Percentiles rank a stretch among this genome's conserved stretches.
These are phyloP conservation scores for Arthrobotrys sinensis DNA, from an alignment of 2,329 filamentous ascomycete genomes.

Conservation along the genomic window DNA sequence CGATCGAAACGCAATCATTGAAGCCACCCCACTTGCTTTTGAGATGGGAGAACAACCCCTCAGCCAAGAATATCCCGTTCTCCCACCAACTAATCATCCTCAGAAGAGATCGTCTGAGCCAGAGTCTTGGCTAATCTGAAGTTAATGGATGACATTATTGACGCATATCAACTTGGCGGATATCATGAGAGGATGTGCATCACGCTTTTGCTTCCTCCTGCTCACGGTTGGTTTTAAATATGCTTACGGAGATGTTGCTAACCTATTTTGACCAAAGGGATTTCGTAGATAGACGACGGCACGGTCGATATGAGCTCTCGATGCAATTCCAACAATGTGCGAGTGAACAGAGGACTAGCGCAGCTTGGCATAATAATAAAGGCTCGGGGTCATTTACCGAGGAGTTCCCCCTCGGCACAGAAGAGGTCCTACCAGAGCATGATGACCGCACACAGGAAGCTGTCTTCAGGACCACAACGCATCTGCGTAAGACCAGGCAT, in stretches of 20 bases:
- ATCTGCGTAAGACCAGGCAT: conserved; percentile 40
- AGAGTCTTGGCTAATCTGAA: conserved; percentile 43
- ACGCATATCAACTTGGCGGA: conserved; percentile 25
- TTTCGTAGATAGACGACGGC: conserved; percentile 40
- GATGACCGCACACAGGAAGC: conserved; percentile 28
- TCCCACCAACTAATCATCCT: conserved; percentile 37
- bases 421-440: conserved; percentile 51
- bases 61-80: conserved; percentile 38
- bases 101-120: conserved; percentile 54
- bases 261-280: conserved; percentile 49
- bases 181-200: conserved; percentile 30
- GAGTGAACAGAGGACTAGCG: conserved; percentile 31
- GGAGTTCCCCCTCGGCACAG: conserved; percentile 60
- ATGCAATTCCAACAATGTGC: conserved; percentile 55
- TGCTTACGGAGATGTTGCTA: conserved; percentile 32
- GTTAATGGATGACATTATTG: conserved; percentile 32
- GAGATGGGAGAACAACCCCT: conserved; percentile 39
- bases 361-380: conserved; percentile 35
- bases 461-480: conserved; percentile 39
- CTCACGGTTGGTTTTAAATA: conserved; percentile 23
- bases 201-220: conserved; percentile 7
- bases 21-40: conserved; percentile 38
- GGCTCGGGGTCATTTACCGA: conserved; percentile 52
- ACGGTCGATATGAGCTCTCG: conserved; percentile 55
- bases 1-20: conserved; percentile 51